Evolutionary conservation across 352 stramenopile species (phyloP), one percentile per base, ranked within the genome.

Genomic region (Phytophthora fragariaefolia): DNA sequence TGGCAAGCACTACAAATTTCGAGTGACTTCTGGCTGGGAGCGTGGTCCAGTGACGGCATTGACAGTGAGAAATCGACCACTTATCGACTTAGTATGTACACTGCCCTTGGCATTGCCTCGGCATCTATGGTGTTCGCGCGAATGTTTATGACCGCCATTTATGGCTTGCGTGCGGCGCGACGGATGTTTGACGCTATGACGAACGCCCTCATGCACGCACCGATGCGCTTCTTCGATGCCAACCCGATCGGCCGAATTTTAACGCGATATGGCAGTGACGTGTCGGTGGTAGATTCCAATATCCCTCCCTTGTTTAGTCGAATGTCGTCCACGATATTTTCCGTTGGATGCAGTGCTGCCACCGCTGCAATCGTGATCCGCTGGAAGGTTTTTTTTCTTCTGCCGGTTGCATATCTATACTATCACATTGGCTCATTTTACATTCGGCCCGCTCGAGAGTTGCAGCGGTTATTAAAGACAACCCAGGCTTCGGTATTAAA

Each of bases 201-300:
- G 15, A 69, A 82, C 9, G 88, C 86, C 43, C 82, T 98, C 8
- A 77, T 98, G 23, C 66, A 85, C 30, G 95, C 95, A 17, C 92
- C 94, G 3, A 87, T 98, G 61, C 63, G 82, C 6, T 98, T 98
- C 68, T 98, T 98, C 74, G 93, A 98, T 69, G 90, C 88, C 2
- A 98, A 97, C 50, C 94, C 93, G 4, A 78, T 94, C 2, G 92
- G 91, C 1, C 79, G 91, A 7, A 97, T 98, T 53, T 42, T 98
- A 2, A 97, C 96, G 24, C 79, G 95, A 4, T 98, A 98, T 76
- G 79, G 79, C 3, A 86, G 86, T 6, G 94, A 98, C 66, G 95
- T 98, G 54, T 91, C 96, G 28, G 90, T 89, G 9, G 78, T 98
- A 26, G 93, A 98, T 73, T 74, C 97, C 3, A 84, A 91, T 34